Percentiles rank a stretch among this genome's conserved stretches.
Conservation (phyloP, 345 rosid genomes). For the Chamaenerion angustifolium region DNA sequence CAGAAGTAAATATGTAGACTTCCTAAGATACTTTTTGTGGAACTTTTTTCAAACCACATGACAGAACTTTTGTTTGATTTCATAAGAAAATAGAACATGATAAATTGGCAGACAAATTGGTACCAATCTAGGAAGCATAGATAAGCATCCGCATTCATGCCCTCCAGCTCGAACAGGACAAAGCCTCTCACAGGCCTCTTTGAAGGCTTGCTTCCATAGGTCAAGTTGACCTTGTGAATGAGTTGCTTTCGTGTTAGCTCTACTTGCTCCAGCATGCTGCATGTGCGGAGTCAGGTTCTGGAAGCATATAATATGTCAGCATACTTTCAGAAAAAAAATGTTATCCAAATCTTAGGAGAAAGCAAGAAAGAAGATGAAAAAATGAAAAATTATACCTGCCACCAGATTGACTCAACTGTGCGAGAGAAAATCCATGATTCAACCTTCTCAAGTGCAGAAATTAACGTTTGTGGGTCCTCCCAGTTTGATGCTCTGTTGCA, state of each 20-base stretch:
- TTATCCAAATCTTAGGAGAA: not conserved
- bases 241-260: constrained; percentile 25
- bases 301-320: not conserved
- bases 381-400: constrained; percentile 49
- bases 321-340: constrained; percentile 4
- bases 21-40: too few relatives aligned
- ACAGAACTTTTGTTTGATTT: too few relatives aligned
- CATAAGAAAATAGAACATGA: too few relatives aligned
- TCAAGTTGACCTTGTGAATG: constrained; percentile 42
- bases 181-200: constrained; percentile 79
- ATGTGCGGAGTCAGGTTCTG: constrained; percentile 92
- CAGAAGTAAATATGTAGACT: too few relatives aligned
- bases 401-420: constrained; percentile 81
- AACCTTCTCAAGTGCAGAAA: constrained; percentile 59
- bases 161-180: constrained; percentile 92
- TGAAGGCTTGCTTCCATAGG: constrained; percentile 85
- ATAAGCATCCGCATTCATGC: constrained; percentile 85
- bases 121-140: constrained; percentile 67
- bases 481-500: constrained; percentile 23
- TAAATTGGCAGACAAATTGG: too few relatives aligned
- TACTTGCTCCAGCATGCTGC: constrained; percentile 48
- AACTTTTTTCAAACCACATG: too few relatives aligned
- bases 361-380: not conserved
- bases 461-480: constrained; percentile 49
- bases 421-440: constrained; percentile 93